These are phyloP conservation scores for Malus sylvestris DNA, from an alignment of 306 rosid species.

Conservation along the genomic window DNA sequence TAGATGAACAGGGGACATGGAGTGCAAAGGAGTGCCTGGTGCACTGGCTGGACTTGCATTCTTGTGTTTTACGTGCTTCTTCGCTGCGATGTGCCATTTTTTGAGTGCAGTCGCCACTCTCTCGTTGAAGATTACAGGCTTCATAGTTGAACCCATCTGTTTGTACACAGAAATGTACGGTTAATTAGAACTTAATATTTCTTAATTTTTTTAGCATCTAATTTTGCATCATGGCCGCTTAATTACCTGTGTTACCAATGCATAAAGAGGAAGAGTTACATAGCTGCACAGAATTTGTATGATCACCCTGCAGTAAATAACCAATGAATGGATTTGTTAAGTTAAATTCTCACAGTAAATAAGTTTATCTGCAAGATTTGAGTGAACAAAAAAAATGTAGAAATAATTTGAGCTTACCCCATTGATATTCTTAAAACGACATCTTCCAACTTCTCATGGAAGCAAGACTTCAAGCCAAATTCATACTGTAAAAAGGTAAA, in stretches of 20 bases:
- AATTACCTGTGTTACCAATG: conserved; percentile 73
- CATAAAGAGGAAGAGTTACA: conserved; percentile 84
- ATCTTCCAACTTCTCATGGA: conserved; percentile 45
- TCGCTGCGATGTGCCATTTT: conserved; percentile 61
- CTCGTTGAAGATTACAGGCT: conserved; percentile 63
- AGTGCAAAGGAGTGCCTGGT: conserved; percentile 36
- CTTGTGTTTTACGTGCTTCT: conserved; percentile 36
- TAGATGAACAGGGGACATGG: conserved; percentile 53
- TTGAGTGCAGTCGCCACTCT: conserved; percentile 54
- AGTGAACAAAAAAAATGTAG: no score
- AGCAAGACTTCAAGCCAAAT: conserved; percentile 59
- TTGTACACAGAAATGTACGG: neutral
- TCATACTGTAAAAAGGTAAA: conserved; percentile 36
- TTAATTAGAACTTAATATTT: neutral
- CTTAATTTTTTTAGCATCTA: neutral
- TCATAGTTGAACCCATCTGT: conserved; percentile 89
- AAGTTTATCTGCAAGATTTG: neutral
- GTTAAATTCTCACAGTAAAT: neutral
- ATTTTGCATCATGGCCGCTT: neutral
- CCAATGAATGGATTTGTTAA: neutral
- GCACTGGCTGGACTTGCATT: conserved; percentile 26
- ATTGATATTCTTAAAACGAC: conserved; percentile 48
- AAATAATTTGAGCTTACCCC: conserved; percentile 46
- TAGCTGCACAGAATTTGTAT: conserved; percentile 81
- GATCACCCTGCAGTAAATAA: conserved; percentile 37